These are phyloP conservation scores for Clonostachys solani DNA, from an alignment of 2,329 filamentous ascomycete genomes.

Conservation along the genomic window DNA sequence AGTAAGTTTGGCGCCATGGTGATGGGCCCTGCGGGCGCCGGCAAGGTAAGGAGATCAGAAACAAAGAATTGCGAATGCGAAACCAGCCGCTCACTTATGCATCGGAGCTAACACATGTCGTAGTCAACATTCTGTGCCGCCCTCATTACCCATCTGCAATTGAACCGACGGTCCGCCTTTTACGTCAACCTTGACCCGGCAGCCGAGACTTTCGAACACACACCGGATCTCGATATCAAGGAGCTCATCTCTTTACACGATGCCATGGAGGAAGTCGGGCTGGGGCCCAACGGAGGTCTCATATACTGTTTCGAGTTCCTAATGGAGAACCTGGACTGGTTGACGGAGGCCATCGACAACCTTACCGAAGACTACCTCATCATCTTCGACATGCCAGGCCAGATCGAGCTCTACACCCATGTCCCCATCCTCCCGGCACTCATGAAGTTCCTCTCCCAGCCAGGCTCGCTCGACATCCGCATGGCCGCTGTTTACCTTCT, in stretches of 20 bases:
- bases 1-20: slow-evolving; percentile 93
- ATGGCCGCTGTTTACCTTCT: slow-evolving; percentile 93
- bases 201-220: slow-evolving; percentile 86
- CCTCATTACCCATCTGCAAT: slow-evolving; percentile 87
- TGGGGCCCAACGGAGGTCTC: slow-evolving; percentile 87
- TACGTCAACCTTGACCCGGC: slow-evolving; percentile 98
- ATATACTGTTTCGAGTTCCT: slow-evolving; percentile 98
- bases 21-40: slow-evolving; percentile 93
- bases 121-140: slow-evolving; percentile 91
- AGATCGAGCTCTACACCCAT: slow-evolving; percentile 98
- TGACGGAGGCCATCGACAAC: slow-evolving; percentile 78
- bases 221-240: slow-evolving; percentile 92
- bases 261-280: slow-evolving; percentile 91
- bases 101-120: slow-evolving; percentile 2
- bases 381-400: slow-evolving; percentile 97
- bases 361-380: slow-evolving; percentile 95
- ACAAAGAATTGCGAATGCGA: slow-evolving; percentile 1
- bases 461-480: slow-evolving; percentile 80
- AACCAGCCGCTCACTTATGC: slow-evolving; percentile 10
- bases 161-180: slow-evolving; percentile 89
- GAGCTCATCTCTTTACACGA: slow-evolving; percentile 91
- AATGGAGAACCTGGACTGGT: slow-evolving; percentile 88
- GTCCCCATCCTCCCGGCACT: slow-evolving; percentile 87
- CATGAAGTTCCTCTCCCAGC: slow-evolving; percentile 73
- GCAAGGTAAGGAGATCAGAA: slow-evolving; percentile 60